Base-by-base conservation (phyloP, 495 filamentous ascomycete genomes). In the Parathielavia appendiculata region DNA sequence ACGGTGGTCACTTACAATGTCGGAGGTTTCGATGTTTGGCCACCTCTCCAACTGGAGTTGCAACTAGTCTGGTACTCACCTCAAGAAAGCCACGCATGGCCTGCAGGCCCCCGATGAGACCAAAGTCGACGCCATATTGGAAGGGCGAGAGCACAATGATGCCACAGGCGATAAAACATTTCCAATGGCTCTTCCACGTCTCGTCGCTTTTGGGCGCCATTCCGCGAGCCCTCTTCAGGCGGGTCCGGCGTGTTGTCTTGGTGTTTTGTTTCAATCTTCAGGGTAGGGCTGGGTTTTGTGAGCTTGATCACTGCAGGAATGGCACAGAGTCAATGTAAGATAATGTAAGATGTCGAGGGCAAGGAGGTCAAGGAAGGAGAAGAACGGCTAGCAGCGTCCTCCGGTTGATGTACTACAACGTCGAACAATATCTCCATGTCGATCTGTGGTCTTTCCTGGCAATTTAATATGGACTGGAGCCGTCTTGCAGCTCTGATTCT, bases 91-190 rank as follows among this genome's bases (percentile, higher is more conserved):
- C 81, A 36, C 73, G 56, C 82, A 85, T 85, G 54, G 81, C 82
- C 61, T 85, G 82, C 16, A 85, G 69, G 56, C 82, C 81, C 11
- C 80, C 81, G 48, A 85, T 81, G 51, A 83, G 70, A 14, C 80
- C 81, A 62, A 84, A 85, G 57, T 86, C 82, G 46, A 85, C 65
- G 11, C 82, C 81, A 74, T 85, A 86, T 63, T 85, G 82, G 61
- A 86, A 86, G 0, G 82, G 79, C 45, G 66, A 76, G 54, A 79
- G 77, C 41, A 75, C 77, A 61, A 76, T 76, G 23, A 76, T 72
- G 52, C 69, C 74, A 63, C 73, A 76, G 48, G 73, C 75, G n/a
- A 71, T 16, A 56, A 77, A 67, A 19, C 68, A 70, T 57, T 66
- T 71, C 71, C 72, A 71, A 56, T 77, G 74, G 57, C 66, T 69